Conservation (phyloP, 306 rosid genomes). For the Trichosanthes cucumerina region DNA sequence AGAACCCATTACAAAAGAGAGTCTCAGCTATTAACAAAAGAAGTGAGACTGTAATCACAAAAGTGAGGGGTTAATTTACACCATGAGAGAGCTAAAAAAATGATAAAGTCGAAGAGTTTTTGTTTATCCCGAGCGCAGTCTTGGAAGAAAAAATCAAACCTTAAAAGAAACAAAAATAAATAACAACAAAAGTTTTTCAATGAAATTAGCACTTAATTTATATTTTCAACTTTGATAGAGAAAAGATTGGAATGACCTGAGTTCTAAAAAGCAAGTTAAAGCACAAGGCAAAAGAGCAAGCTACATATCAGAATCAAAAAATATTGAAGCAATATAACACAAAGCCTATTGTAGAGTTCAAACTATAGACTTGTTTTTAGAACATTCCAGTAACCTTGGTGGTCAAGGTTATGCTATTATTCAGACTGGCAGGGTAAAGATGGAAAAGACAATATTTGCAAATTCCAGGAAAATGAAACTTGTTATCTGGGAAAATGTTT, state of each 20-base stretch:
- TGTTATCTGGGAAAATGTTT: background rate
- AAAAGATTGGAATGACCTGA: background rate
- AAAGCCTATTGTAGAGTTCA: background rate
- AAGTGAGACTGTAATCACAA: no score
- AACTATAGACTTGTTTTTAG: background rate
- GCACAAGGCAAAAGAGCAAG: background rate
- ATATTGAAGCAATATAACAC: background rate
- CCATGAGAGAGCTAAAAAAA: no score
- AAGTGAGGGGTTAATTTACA: no score
- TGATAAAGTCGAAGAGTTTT: no score
- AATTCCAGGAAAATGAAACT: background rate
- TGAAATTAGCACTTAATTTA: background rate
- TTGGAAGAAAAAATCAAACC: no score
- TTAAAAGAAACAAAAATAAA: background rate
- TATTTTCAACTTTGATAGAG: background rate
- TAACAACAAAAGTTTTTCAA: background rate
- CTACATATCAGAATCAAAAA: background rate
- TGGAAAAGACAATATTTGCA: background rate
- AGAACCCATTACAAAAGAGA: no score
- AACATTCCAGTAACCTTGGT: background rate
- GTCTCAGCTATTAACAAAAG: no score
- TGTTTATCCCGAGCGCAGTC: no score
- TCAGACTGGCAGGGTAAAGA: background rate
- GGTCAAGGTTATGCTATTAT: background rate
- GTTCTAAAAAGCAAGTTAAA: background rate